Evolutionary conservation across 1,139 yeast species (phyloP).

Genomic region (Meyerozyma smithsonii): DNA sequence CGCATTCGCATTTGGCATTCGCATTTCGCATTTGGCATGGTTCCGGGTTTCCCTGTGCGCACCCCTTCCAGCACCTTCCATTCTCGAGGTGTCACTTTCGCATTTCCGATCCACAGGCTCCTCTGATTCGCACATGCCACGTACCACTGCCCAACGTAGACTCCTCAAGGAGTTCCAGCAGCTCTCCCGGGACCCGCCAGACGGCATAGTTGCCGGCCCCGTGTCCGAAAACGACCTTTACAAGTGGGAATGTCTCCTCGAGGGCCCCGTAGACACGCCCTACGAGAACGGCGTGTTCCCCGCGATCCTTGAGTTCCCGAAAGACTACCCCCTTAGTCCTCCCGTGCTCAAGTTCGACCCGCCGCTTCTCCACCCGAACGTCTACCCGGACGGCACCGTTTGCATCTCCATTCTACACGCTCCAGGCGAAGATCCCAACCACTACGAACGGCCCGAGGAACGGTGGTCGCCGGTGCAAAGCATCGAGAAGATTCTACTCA

Average conservation of each 20-base stretch:
- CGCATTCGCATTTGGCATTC: neutral
- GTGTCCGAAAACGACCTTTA: conserved; percentile 74
- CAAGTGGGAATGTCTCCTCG: conserved; percentile 85
- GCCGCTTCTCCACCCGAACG: conserved; percentile 86
- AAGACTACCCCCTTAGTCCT: conserved; percentile 89
- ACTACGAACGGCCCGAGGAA: conserved; percentile 92
- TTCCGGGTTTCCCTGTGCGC: too few relatives aligned
- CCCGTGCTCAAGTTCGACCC: conserved; percentile 82
- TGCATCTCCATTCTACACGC: conserved; percentile 93
- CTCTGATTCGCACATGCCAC: conserved; percentile 23
- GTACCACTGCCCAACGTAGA: conserved; percentile 77
- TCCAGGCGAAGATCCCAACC: conserved; percentile 96
- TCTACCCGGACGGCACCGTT: conserved; percentile 90
- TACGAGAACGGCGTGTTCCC: conserved; percentile 93
- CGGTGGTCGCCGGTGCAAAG: conserved; percentile 98
- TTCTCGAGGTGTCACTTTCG: too few relatives aligned
- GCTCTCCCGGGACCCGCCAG: conserved; percentile 81
- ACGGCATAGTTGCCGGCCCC: conserved; percentile 95
- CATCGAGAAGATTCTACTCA: conserved; percentile 85
- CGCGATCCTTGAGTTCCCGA: conserved; percentile 77
- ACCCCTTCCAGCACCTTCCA: too few relatives aligned
- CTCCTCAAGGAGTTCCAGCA: conserved; percentile 87
- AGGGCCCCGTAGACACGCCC: conserved; percentile 91
- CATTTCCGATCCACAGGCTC: too few relatives aligned
- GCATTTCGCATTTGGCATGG: neutral